Evolutionary conservation across 192 early-diverging fungal species (phyloP), one percentile per base, ranked within the genome.

Genomic region (Haplosporangium gracile): DNA sequence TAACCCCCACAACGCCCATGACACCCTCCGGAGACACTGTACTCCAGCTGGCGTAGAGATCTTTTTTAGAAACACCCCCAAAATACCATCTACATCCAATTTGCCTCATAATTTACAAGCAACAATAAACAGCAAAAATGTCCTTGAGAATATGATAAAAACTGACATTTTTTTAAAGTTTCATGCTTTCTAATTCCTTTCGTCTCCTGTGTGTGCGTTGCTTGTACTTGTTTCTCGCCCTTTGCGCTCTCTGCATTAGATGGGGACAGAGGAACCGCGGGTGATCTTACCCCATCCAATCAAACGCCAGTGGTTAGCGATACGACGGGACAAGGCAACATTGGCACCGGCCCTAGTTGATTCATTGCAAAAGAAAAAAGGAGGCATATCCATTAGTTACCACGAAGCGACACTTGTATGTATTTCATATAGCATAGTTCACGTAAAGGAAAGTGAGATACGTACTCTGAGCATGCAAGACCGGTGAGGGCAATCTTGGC

Each of bases 271-370:
- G 34, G 89, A 89, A 42, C 98, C 97, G 75, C 95, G 93, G 86
- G 94, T 96, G 88, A 99, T 98, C 78, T 93, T 96, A 78, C 98
- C 98, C 98, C 98, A 99, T 79, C 98, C 98, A 88, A 99, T 99
- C 83, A 99, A 91, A 89, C 96, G 96, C 99, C 99, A 99, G 90
- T 98, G 96, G 90, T 96, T 96, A 81, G 98, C 97, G 88, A 99
- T 99, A 90, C 97, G 94, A 88, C 99, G 90, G 74, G 96, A 97
- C 55, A 99, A 89, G 4, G 99, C 97, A 79, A 99, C 96, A 91
- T 97, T 99, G 83, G 99, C 98, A 72, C 95, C 96, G 39, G 95
- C 91, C 87, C 80, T 82, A 51, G 0, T 18, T 51, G 20, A 53
- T 80, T 42, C 65, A 22, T 55, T 15, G 5, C 20, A 32, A 43